phyloP scores from a whole-genome alignment of 306 rosid genomes.

The Mucuna pruriens region DNA sequence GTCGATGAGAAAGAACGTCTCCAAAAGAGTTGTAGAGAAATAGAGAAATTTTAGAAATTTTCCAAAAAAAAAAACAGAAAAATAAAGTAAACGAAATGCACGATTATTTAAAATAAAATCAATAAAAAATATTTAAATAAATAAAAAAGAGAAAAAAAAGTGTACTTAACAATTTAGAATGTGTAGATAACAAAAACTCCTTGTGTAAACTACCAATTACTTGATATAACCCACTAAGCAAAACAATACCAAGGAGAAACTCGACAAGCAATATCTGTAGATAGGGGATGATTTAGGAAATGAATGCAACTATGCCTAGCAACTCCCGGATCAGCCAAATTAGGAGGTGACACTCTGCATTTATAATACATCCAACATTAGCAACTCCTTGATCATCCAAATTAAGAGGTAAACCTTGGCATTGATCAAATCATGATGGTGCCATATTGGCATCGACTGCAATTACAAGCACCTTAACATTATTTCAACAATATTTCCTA shows the following conservation, averaged over 20 bases:
- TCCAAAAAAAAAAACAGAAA: no score
- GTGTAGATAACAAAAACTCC: no score
- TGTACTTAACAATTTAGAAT: no score
- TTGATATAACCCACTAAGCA: background rate
- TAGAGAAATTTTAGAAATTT: no score
- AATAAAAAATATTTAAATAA: no score
- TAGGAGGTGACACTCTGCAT: background rate
- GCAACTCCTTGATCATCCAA: background rate
- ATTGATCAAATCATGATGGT: background rate
- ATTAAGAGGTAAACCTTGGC: background rate
- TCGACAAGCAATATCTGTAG: background rate
- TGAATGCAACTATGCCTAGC: background rate
- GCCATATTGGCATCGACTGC: background rate
- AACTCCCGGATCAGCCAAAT: background rate
- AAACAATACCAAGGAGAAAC: background rate
- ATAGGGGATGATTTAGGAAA: background rate
- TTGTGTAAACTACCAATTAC: no score
- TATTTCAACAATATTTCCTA: background rate
- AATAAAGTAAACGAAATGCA: no score
- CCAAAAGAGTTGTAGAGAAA: no score
- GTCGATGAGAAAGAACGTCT: no score
- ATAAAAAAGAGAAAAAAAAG: no score
- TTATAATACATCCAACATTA: background rate
- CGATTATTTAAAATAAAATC: no score
- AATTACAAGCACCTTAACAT: background rate